Conservation (phyloP, 176 grass and related monocot species). For the Avena insularis region DNA sequence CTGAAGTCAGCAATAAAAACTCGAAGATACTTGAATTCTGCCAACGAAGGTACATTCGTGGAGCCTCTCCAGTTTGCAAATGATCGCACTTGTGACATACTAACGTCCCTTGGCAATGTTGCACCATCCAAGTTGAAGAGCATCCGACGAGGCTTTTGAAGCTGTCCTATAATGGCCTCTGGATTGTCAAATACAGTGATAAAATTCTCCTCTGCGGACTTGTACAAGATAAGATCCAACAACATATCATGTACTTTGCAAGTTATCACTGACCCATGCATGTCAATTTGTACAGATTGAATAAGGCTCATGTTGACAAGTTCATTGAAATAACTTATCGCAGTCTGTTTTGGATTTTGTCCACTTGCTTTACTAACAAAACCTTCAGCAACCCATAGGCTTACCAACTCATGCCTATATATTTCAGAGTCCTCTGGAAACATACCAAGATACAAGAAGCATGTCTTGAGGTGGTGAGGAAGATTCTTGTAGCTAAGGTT, state of each 20-base stretch:
- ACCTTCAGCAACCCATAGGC: background rate
- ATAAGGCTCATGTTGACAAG: constrained; percentile 16
- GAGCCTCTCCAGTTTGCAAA: background rate
- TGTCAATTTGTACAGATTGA: background rate
- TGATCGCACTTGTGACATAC: constrained; percentile 2
- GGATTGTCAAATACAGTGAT: constrained; percentile 1
- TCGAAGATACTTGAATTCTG: constrained; percentile 16
- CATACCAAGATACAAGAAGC: constrained; percentile 29
- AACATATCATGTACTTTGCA: constrained; percentile 28
- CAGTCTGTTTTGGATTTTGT: background rate
- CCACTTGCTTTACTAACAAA: background rate
- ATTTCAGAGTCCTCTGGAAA: background rate
- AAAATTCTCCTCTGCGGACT: background rate
- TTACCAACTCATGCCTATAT: background rate
- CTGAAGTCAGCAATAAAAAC: constrained; percentile 15
- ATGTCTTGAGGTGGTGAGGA: constrained; percentile 22
- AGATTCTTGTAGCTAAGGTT: constrained; percentile 29
- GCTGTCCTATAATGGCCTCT: background rate
- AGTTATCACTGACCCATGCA: background rate
- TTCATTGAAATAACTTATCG: constrained; percentile 7
- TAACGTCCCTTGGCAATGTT: background rate
- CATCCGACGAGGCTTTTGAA: constrained; percentile 2
- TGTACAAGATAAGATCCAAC: constrained; percentile 19
- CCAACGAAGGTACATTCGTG: background rate
- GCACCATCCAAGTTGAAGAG: constrained; percentile 18